These are phyloP conservation scores for Pestalotiopsis sp. DNA, from an alignment of 2,329 filamentous ascomycete genomes.

Conservation along the genomic window DNA sequence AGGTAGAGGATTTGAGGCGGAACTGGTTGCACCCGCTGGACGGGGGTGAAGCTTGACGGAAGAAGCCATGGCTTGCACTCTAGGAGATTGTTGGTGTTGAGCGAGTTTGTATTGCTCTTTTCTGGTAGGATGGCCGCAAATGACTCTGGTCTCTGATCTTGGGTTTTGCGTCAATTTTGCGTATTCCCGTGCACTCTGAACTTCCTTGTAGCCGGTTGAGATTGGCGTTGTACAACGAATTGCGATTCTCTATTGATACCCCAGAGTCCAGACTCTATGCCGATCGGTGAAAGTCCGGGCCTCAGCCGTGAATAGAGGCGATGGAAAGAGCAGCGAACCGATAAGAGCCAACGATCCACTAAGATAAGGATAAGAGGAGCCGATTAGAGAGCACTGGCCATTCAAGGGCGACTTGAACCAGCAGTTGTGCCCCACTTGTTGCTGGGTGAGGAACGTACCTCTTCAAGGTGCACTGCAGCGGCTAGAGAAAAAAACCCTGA, in stretches of 20 bases:
- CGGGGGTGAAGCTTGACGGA: slow-evolving; percentile 44
- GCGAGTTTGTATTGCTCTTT: neutral
- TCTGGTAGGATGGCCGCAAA: neutral
- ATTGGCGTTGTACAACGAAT: neutral
- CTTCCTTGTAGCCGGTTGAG: too few species aligned
- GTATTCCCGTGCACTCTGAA: too few species aligned
- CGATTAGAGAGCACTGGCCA: neutral
- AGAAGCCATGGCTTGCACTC: slow-evolving; percentile 25
- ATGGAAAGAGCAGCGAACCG: neutral
- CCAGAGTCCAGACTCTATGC: neutral
- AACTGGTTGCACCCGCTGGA: slow-evolving; percentile 20
- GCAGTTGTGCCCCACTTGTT: neutral
- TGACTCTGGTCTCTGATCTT: neutral
- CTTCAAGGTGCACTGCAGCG: neutral
- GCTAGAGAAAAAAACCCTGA: slow-evolving; percentile 4
- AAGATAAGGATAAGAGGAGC: neutral
- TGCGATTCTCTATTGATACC: neutral
- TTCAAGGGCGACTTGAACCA: too few species aligned
- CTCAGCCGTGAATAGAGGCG: neutral
- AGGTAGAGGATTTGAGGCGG: slow-evolving; percentile 64
- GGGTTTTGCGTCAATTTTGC: neutral
- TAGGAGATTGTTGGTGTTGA: neutral
- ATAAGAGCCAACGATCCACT: neutral
- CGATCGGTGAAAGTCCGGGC: slow-evolving; percentile 1
- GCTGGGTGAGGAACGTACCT: neutral